Evolutionary conservation across 2,329 filamentous ascomycete species (phyloP).

Genomic region (Setomelanomma holmii): DNA sequence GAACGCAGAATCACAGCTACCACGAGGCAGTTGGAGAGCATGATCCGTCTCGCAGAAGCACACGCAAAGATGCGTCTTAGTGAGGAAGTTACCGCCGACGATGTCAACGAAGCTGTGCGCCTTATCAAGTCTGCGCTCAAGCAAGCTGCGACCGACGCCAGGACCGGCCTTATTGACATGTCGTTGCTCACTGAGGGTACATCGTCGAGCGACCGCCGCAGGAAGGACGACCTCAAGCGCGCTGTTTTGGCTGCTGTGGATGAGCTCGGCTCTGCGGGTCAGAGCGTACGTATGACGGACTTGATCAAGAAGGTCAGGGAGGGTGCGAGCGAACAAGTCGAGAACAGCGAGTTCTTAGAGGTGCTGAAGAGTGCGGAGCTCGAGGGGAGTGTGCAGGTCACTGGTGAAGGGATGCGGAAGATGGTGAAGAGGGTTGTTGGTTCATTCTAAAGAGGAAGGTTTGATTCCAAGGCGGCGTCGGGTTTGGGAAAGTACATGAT

Average conservation of each 20-base stretch:
- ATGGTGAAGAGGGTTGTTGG: slow-evolving; percentile 74
- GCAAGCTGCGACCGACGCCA: slow-evolving; percentile 91
- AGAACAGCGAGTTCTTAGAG: slow-evolving; percentile 82
- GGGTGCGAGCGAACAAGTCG: slow-evolving; percentile 64
- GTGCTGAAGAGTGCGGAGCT: slow-evolving; percentile 80
- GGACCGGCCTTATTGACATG: slow-evolving; percentile 96
- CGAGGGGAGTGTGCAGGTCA: slow-evolving; percentile 81
- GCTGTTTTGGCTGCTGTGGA: slow-evolving; percentile 79
- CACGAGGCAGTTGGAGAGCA: slow-evolving; percentile 93
- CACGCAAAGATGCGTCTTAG: slow-evolving; percentile 97
- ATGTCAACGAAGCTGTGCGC: slow-evolving; percentile 89
- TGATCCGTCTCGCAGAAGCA: slow-evolving; percentile 96
- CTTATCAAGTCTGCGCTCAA: slow-evolving; percentile 94
- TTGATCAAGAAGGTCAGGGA: slow-evolving; percentile 74
- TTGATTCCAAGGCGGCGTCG: not conserved
- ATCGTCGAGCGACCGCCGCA: slow-evolving; percentile 81
- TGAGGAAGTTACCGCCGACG: slow-evolving; percentile 74
- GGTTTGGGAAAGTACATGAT: not conserved
- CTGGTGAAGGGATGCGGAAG: slow-evolving; percentile 84
- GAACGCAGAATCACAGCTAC: slow-evolving; percentile 98
- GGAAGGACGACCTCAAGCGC: slow-evolving; percentile 83
- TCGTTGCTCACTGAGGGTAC: slow-evolving; percentile 93
- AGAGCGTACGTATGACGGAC: slow-evolving; percentile 77
- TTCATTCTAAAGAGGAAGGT: slow-evolving; percentile 27
- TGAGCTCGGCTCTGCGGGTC: slow-evolving; percentile 70